These are phyloP conservation scores for Pistacia atlantica DNA, from an alignment of 345 rosid species.

Conservation along the genomic window DNA sequence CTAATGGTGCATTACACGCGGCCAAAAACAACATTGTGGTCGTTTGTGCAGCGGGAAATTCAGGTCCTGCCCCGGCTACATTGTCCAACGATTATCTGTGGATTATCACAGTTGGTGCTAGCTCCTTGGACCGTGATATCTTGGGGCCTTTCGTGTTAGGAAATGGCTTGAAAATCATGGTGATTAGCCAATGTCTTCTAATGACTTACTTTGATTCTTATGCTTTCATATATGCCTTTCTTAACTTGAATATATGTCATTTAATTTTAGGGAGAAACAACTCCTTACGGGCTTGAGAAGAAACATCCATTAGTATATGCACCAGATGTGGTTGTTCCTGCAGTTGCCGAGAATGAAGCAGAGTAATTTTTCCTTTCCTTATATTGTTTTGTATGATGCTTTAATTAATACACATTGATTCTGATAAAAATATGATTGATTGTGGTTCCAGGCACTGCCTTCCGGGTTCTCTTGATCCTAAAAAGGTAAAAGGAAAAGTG, in stretches of 20 bases:
- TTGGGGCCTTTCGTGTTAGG: constrained; percentile 52
- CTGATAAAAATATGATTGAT: background rate
- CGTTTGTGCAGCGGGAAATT: constrained; percentile 69
- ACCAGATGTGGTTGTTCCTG: constrained; percentile 49
- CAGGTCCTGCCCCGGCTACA: constrained; percentile 63
- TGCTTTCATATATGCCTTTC: background rate
- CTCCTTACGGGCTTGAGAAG: constrained; percentile 44
- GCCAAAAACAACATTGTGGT: constrained; percentile 58
- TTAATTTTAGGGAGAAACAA: constrained; percentile 58
- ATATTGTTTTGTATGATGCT: background rate
- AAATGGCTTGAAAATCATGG: constrained; percentile 58
- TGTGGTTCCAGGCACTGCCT: constrained; percentile 62
- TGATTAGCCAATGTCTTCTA: constrained; percentile 17
- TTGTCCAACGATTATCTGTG: constrained; percentile 76
- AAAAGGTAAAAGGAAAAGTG: constrained; percentile 73
- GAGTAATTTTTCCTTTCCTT: constrained; percentile 33
- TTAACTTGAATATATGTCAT: background rate
- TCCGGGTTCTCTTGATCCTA: constrained; percentile 54
- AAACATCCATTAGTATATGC: constrained; percentile 66
- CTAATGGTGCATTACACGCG: constrained; percentile 71
- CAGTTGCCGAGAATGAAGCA: constrained; percentile 39
- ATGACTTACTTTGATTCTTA: background rate
- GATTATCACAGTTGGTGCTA: constrained; percentile 82
- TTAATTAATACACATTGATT: background rate
- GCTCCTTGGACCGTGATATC: constrained; percentile 70